Conservation (phyloP, 371 early-diverging fungal genomes). For the Mortierella polycephala region DNA sequence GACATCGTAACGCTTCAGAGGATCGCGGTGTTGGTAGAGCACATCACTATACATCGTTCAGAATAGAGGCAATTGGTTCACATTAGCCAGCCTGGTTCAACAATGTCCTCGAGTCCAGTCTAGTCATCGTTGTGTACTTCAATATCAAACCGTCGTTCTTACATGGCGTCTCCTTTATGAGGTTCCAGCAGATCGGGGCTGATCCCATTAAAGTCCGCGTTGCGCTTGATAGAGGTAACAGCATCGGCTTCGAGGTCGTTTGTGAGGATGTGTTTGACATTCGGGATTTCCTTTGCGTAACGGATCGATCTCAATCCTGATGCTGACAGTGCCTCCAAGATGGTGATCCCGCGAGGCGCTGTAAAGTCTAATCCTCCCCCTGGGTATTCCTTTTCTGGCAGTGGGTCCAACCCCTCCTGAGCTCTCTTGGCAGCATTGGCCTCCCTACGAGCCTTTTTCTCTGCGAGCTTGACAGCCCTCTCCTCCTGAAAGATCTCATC, state of each 20-base stretch:
- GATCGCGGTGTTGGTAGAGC: constrained; percentile 82
- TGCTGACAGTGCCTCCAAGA: constrained; percentile 98
- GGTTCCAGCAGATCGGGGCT: constrained; percentile 77
- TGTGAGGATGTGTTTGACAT: constrained; percentile 85
- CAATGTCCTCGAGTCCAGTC: neutral
- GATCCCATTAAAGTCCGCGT: constrained; percentile 88
- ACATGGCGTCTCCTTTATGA: constrained; percentile 89
- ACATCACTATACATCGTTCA: constrained; percentile 62
- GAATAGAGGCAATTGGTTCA: neutral
- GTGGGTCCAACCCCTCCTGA: constrained; percentile 40
- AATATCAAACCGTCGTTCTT: constrained; percentile 11
- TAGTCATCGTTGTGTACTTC: neutral
- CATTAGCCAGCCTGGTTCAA: neutral
- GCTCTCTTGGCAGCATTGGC: constrained; percentile 52
- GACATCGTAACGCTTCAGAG: constrained; percentile 76
- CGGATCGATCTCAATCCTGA: constrained; percentile 98
- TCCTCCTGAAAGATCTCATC: constrained; percentile 75
- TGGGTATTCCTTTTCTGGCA: constrained; percentile 36
- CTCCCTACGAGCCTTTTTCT: constrained; percentile 53
- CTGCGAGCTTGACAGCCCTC: constrained; percentile 57
- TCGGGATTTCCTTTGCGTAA: constrained; percentile 96
- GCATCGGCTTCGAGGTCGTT: constrained; percentile 97
- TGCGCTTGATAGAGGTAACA: constrained; percentile 90
- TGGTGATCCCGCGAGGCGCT: constrained; percentile 66
- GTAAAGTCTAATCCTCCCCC: constrained; percentile 21